Conservation (phyloP, 169 alveolate genomes). For the Plasmodium yoelii region DNA sequence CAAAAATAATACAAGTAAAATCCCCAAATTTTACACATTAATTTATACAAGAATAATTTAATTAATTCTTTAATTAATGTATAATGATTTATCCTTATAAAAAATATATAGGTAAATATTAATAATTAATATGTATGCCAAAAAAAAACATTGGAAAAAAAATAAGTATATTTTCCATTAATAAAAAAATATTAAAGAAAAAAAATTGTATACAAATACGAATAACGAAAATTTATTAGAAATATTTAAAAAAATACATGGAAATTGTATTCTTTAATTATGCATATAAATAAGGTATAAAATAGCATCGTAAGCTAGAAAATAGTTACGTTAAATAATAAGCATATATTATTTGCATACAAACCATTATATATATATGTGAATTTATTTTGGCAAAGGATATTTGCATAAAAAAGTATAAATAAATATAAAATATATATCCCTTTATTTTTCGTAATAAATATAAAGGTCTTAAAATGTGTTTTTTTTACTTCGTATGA, state of each 20-base stretch:
- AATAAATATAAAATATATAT: not conserved
- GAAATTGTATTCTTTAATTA: not conserved
- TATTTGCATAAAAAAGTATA: constrained; percentile 1
- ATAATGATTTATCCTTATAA: too few species aligned
- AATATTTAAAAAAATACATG: not conserved
- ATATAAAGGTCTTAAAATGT: not conserved
- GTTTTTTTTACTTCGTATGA: too few species aligned
- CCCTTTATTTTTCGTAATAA: not conserved
- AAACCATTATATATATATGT: not conserved
- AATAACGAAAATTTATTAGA: not conserved
- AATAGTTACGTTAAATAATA: not conserved
- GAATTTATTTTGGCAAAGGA: not conserved
- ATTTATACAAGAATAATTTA: too few species aligned
- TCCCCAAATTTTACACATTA: too few species aligned
- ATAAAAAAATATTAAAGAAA: constrained; percentile 4
- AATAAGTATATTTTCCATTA: not conserved
- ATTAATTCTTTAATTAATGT: too few species aligned
- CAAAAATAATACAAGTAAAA: too few species aligned
- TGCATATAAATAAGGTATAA: not conserved
- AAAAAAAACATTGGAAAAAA: not conserved
- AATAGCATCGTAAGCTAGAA: not conserved
- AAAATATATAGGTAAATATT: too few species aligned
- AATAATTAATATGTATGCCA: not conserved
- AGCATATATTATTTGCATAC: not conserved
- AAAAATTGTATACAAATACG: not conserved